A percentile compares a stretch with the other conserved stretches of the same genome.
Evolutionary conservation across 306 rosid genomes (phyloP).

Genomic region (Quercus bicolor): DNA sequence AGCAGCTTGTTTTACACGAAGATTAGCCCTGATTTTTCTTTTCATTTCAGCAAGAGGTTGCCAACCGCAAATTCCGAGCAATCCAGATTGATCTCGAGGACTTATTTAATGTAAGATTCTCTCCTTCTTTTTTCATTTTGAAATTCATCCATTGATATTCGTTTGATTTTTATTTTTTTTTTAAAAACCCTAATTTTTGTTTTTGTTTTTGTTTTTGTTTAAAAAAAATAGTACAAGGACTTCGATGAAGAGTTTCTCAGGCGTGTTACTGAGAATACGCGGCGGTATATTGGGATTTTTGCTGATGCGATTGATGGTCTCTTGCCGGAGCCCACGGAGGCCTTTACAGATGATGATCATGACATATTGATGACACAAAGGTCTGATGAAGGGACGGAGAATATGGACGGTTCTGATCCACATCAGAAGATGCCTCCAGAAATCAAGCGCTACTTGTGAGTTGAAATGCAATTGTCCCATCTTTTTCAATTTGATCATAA

Average conservation of each 20-base stretch:
- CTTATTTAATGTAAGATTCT: conserved; percentile 48
- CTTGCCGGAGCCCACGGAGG: conserved; percentile 82
- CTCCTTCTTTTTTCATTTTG: not conserved
- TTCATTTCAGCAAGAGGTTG: conserved; percentile 76
- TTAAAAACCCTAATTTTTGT: not conserved
- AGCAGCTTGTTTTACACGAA: not conserved
- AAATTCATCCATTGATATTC: not conserved
- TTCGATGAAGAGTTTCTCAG: conserved; percentile 77
- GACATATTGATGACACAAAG: conserved; percentile 95
- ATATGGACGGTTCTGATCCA: conserved; percentile 69
- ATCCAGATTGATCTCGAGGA: conserved; percentile 83
- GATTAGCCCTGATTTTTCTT: conserved; percentile 11
- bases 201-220: too few species aligned
- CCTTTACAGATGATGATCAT: conserved; percentile 84
- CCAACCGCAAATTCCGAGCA: conserved; percentile 73
- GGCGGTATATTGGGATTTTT: conserved; percentile 73
- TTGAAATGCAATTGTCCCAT: not conserved
- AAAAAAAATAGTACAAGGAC: conserved; percentile 52
- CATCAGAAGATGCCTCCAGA: conserved; percentile 92
- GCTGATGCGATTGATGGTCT: conserved; percentile 83
- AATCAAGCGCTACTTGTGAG: conserved; percentile 90
- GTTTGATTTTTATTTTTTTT: not conserved
- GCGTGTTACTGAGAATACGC: conserved; percentile 81
- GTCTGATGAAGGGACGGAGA: conserved; percentile 78
- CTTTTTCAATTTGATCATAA: not conserved